Conservation (phyloP, 164 flowering plant species). For the Piper longum region DNA sequence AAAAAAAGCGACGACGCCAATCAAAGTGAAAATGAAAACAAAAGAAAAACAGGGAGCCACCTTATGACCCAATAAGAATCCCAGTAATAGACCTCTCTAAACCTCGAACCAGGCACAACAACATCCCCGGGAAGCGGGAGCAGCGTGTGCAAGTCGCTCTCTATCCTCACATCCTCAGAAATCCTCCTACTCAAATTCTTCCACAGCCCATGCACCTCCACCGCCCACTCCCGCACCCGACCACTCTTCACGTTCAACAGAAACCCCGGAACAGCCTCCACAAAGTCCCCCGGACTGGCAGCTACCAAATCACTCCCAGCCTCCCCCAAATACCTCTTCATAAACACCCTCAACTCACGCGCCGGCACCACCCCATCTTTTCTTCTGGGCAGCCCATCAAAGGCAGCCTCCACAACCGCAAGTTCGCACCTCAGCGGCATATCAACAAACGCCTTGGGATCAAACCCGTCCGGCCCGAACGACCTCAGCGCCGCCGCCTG, state of each 20-base stretch:
- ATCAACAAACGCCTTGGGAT: conserved; percentile 69
- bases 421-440: conserved; percentile 45
- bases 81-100: conserved; percentile 92
- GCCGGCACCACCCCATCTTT: conserved; percentile 29
- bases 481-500: conserved; percentile 54
- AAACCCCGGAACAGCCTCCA: conserved; percentile 46
- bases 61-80: conserved; percentile 92
- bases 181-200: conserved; percentile 72
- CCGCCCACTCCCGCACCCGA: conserved; percentile 61
- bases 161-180: conserved; percentile 20
- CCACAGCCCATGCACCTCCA: conserved; percentile 79
- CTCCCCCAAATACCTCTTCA: conserved; percentile 26
- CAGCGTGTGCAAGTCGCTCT: conserved; percentile 57
- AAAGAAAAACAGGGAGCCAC: no score
- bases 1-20: no score
- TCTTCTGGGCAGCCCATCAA: conserved; percentile 24
- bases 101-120: conserved; percentile 74
- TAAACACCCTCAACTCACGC: conserved; percentile 26
- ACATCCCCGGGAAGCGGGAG: conserved; percentile 47
- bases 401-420: conserved; percentile 24
- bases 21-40: no score
- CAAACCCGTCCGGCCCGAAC: conserved; percentile 36
- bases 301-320: conserved; percentile 63
- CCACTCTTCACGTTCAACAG: conserved; percentile 43
- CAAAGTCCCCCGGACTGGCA: conserved; percentile 48